Base-by-base conservation (phyloP, 2,329 filamentous ascomycete species). In the Phialophora macrospora region DNA sequence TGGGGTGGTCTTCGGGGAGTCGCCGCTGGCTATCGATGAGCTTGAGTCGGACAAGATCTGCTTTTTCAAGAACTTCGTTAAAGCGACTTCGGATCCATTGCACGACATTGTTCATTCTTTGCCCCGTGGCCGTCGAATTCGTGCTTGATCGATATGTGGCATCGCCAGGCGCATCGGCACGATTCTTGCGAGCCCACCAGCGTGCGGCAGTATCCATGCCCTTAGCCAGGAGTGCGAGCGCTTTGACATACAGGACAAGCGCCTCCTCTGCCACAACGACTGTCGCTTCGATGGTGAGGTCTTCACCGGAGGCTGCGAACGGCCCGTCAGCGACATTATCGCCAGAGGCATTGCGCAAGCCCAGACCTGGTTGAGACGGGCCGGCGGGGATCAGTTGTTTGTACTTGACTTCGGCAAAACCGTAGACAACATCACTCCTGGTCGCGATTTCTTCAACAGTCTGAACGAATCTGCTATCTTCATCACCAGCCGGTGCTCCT, bases 371-470 rank as follows among this genome's bases (percentile, higher is more conserved):
- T 34, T 79, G 78, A 3, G 91, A 94, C 1, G 94, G 95, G 1
- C 92, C 88, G 52, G 95, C 81, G 2, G 95, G 95, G 57, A 97
- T 87, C n/a, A 99, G 85, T 77, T 99, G 95, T 78, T 96, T 95
- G 79, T 96, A 97, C 78, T 99, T 99, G 75, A 99, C 94, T 79
- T 99, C 94, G 5, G 95, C 95, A 78, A 99, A 98, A 2, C 94
- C 93, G 76, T 93, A 99, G 2, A 99, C 93, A 54, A 97, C 95
- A 76, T 99, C 93, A 75, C 93, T 97, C 46, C 93, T 86, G 34
- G 93, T 95, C 1, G 95, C 95, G 70, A 92, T 90, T 72, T 98
- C 93, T 76, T 99, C 94, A 64, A 98, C 93, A 52, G 87, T 85
- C 73, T 93, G 90, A 2, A 94, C 88, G 48, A 91, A 88, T 69